phyloP scores from a whole-genome alignment of 2,329 filamentous ascomycete species.

The Fusarium sp. region DNA sequence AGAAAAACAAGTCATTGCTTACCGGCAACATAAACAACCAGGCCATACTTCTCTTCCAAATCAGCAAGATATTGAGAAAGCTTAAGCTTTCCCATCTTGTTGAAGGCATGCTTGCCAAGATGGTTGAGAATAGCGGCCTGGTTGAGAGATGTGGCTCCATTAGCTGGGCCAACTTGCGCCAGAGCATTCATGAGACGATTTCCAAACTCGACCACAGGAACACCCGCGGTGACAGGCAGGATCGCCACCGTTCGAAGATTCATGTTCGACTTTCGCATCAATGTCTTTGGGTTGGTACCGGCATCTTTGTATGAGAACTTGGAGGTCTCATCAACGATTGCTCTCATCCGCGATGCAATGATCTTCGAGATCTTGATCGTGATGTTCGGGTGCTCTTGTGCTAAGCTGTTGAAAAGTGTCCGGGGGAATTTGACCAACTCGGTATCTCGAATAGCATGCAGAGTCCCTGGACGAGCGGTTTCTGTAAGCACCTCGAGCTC shows the following conservation, averaged over 20 bases:
- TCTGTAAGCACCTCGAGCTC: conserved; percentile 98
- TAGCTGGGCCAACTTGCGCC: conserved; percentile 87
- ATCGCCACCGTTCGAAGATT: conserved; percentile 95
- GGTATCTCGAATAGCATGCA: conserved; percentile 96
- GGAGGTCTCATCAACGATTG: conserved; percentile 84
- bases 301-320: conserved; percentile 75
- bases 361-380: conserved; percentile 99
- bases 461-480: conserved; percentile 86
- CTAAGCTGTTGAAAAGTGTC: conserved; percentile 96
- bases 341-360: conserved; percentile 93
- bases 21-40: conserved; percentile 93
- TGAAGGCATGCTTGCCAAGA: conserved; percentile 95
- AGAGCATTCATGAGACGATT: conserved; percentile 88
- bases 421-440: conserved; percentile 96
- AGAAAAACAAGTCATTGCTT: conserved; percentile 51
- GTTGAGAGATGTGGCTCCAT: conserved; percentile 91
- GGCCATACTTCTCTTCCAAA: conserved; percentile 94
- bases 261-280: conserved; percentile 82
- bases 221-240: conserved; percentile 88
- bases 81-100: conserved; percentile 96
- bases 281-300: conserved; percentile 64
- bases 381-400: conserved; percentile 96
- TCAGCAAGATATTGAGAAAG: conserved; percentile 96
- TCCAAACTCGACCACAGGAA: conserved; percentile 96
- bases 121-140: conserved; percentile 96